phyloP scores from a whole-genome alignment of 2,329 filamentous ascomycete genomes.

The Apiospora saccharicola region DNA sequence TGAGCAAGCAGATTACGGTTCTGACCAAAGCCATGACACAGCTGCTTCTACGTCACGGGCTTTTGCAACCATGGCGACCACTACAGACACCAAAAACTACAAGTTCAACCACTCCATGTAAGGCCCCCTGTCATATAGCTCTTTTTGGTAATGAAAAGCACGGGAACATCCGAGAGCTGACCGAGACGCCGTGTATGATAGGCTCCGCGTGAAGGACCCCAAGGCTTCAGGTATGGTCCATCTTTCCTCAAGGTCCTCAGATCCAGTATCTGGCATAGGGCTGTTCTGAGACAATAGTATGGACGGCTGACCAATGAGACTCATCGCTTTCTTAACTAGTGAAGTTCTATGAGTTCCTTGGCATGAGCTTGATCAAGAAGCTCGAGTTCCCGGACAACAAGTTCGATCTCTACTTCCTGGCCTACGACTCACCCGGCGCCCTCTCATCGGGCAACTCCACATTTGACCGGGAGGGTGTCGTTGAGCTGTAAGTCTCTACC shows the following conservation, averaged over 20 bases:
- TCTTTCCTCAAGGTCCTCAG: conserved; percentile 8
- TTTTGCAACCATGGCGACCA: conserved; percentile 66
- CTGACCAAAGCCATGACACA: not conserved
- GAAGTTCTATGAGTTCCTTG: conserved; percentile 93
- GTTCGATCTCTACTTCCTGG: conserved; percentile 95
- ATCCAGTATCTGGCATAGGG: not conserved
- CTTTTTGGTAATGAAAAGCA: not conserved
- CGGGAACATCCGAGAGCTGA: not conserved
- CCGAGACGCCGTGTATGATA: conserved; percentile 43
- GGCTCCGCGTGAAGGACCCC: conserved; percentile 95
- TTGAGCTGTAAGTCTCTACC: conserved; percentile 69
- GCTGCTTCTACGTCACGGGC: conserved; percentile 31
- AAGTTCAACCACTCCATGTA: conserved; percentile 91
- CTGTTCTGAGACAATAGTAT: not conserved
- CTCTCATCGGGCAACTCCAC: conserved; percentile 73
- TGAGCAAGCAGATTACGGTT: not conserved
- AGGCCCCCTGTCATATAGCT: conserved; percentile 33
- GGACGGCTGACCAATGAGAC: conserved; percentile 6
- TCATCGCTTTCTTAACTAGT: conserved; percentile 52
- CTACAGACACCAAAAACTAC: conserved; percentile 79
- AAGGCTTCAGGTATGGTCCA: conserved; percentile 71
- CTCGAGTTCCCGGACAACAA: conserved; percentile 85
- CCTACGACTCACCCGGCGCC: conserved; percentile 80
- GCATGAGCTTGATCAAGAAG: conserved; percentile 84
- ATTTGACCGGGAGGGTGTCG: conserved; percentile 86